phyloP scores from a whole-genome alignment of 2,329 filamentous ascomycete genomes.

The Arthrinium puccinioides region DNA sequence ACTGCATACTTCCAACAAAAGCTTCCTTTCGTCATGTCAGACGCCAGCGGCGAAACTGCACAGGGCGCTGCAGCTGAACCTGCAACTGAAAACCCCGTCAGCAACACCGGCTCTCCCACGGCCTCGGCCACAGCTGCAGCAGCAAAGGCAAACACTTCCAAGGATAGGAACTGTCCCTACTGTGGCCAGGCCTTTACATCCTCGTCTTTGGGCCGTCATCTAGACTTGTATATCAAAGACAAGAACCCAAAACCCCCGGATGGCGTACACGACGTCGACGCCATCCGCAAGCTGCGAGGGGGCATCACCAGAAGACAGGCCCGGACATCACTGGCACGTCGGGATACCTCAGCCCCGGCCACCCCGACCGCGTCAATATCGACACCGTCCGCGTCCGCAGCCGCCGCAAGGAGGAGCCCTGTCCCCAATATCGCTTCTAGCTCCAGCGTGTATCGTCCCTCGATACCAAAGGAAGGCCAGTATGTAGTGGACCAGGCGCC shows the following conservation, averaged over 20 bases:
- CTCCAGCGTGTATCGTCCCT: slow-evolving; percentile 26
- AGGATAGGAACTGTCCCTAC: slow-evolving; percentile 85
- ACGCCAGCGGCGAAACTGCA: no score
- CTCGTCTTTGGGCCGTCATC: slow-evolving; percentile 84
- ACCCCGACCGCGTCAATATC: slow-evolving; percentile 36
- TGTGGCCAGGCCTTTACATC: slow-evolving; percentile 89
- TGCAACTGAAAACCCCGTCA: slow-evolving; percentile 1
- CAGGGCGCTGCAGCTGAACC: no score
- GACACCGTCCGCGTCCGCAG: neutral
- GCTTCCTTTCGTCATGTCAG: no score
- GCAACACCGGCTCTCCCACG: slow-evolving; percentile 20
- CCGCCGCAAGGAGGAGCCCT: slow-evolving; percentile 29
- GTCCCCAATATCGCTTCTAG: slow-evolving; percentile 33
- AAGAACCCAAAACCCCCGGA: slow-evolving; percentile 86
- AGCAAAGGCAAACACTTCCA: slow-evolving; percentile 46
- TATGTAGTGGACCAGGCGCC: slow-evolving; percentile 41
- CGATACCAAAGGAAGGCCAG: slow-evolving; percentile 33
- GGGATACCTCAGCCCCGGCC: slow-evolving; percentile 54
- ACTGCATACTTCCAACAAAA: no score
- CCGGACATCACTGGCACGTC: slow-evolving; percentile 53
- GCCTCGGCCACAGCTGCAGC: no score
- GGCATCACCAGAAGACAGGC: slow-evolving; percentile 82
- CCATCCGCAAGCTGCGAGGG: slow-evolving; percentile 76
- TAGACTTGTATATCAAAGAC: slow-evolving; percentile 89
- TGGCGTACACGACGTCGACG: slow-evolving; percentile 83